Base-by-base conservation (phyloP, 805 yeast genomes). In the Starmerella geochares region DNA sequence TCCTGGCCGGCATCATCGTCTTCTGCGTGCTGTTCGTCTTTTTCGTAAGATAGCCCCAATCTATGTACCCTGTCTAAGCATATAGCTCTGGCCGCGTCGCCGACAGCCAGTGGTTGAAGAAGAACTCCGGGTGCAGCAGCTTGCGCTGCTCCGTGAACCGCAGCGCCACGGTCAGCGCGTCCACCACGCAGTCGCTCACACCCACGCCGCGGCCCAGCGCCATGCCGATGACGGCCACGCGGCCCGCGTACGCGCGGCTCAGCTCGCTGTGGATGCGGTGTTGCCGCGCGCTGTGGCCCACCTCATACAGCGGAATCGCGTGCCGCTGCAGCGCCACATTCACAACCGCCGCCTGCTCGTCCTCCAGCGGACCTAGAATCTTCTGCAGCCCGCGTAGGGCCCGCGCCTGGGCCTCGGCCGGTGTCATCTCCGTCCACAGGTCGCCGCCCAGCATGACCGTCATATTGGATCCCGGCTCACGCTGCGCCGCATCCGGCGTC, bases 401-500 rank as follows among this genome's bases (percentile, higher is more conserved):
- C 3, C 63, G 54, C 4, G 49, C 42, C 3, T 60, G 31, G 39
- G 63, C 61, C 20, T 51, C 54, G 9, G 56, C 52, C 16, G 54
- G 51, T 9, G 39, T 37, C 21, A 54, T 63, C 46, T 65, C 67
- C 28, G 63, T 46, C 69, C 77, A 72, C 49, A 66, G 72, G 59
- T 83, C 85, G 0, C 96, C 96, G 4, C 96, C 96, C 58, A 87
- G 67, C 96, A 90, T 90, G 23, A 86, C 74, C 0, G 98, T 92
- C 49, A 88, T 62, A 58, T 83, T 86, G 4, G 86, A 77, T 56
- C 79, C 81, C 0, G 69, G 67, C 20, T 40, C 46, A 10, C 21
- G 23, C 23, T 29, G 38, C 8, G 45, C 17, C n/a, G 47, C 19
- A 43, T 47, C 46, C 20, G 48, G 50, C 3, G 40, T 37, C 51